phyloP scores from a whole-genome alignment of 345 rosid species.

The Hibiscus syriacus region DNA sequence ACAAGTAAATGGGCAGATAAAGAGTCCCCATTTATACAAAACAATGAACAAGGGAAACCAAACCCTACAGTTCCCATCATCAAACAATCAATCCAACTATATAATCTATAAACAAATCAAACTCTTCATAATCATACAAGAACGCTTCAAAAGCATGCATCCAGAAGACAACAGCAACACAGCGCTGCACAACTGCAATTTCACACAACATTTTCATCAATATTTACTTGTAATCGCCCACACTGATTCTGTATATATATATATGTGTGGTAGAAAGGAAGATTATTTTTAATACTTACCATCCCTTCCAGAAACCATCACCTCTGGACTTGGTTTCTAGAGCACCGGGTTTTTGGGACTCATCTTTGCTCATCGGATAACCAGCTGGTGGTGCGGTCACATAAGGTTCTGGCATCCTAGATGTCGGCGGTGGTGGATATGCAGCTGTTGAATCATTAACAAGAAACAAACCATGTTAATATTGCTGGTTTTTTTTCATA shows the following conservation, averaged over 20 bases:
- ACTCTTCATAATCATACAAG: neutral
- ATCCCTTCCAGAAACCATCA: slow-evolving; percentile 16
- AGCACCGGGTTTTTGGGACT: neutral
- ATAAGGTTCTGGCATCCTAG: neutral
- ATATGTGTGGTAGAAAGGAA: neutral
- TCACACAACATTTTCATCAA: neutral
- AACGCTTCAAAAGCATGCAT: slow-evolving; percentile 10
- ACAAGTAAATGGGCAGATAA: neutral
- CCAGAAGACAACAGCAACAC: slow-evolving; percentile 9
- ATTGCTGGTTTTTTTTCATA: neutral
- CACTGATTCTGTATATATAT: too few species aligned
- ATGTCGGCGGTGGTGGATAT: neutral
- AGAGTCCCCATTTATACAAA: neutral
- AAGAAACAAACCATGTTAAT: neutral
- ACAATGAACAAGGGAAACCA: neutral
- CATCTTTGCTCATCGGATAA: slow-evolving; percentile 6
- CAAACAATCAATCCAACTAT: neutral
- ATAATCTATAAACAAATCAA: neutral
- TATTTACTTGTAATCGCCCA: too few species aligned
- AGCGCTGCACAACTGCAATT: slow-evolving; percentile 11
- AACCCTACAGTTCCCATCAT: neutral
- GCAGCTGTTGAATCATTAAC: neutral
- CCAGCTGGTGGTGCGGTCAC: slow-evolving; percentile 7
- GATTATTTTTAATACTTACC: neutral
- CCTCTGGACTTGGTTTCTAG: slow-evolving; percentile 10